A percentile compares a stretch with the other conserved stretches of the same genome.
These are phyloP conservation scores for Stagonosporopsis tanaceti DNA, from an alignment of 2,329 filamentous ascomycete species.

Conservation along the genomic window DNA sequence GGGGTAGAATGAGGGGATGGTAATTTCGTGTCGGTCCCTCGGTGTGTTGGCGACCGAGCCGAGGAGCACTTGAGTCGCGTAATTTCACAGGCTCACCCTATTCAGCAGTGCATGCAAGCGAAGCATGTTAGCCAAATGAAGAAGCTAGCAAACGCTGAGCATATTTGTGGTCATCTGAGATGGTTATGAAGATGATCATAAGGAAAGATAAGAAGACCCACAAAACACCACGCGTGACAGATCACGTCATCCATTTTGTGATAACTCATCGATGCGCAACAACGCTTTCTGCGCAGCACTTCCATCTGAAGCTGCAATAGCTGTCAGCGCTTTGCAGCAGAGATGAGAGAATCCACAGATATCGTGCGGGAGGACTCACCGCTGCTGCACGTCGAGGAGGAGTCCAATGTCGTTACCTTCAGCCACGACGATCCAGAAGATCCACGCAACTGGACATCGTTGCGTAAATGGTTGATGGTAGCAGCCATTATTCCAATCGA, in stretches of 20 bases:
- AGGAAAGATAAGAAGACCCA: slow-evolving; percentile 13
- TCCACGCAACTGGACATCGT: slow-evolving; percentile 45
- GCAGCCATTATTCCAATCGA: slow-evolving; percentile 48
- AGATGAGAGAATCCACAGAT: slow-evolving; percentile 13
- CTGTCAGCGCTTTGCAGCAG: neutral
- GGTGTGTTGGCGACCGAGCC: slow-evolving; percentile 28
- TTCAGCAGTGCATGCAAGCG: neutral
- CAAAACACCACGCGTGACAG: slow-evolving; percentile 19
- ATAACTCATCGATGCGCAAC: neutral
- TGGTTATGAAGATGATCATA: neutral
- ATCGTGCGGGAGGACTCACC: slow-evolving; percentile 13
- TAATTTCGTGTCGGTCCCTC: slow-evolving; percentile 22
- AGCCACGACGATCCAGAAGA: slow-evolving; percentile 36
- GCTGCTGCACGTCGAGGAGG: slow-evolving; percentile 13
- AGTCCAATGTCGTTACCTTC: slow-evolving; percentile 25
- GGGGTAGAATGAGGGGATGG: slow-evolving; percentile 28
- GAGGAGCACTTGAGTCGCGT: neutral
- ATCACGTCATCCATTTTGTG: slow-evolving; percentile 14
- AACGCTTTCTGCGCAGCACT: neutral
- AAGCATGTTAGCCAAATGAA: neutral
- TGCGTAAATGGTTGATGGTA: slow-evolving; percentile 48
- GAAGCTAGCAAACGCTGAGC: slow-evolving; percentile 1
- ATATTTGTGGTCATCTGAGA: neutral
- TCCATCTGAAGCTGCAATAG: neutral
- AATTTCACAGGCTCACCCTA: neutral